Evolutionary conservation across 2,329 filamentous ascomycete species (phyloP).

Genomic region (Beauveria scarabaeidicola): DNA sequence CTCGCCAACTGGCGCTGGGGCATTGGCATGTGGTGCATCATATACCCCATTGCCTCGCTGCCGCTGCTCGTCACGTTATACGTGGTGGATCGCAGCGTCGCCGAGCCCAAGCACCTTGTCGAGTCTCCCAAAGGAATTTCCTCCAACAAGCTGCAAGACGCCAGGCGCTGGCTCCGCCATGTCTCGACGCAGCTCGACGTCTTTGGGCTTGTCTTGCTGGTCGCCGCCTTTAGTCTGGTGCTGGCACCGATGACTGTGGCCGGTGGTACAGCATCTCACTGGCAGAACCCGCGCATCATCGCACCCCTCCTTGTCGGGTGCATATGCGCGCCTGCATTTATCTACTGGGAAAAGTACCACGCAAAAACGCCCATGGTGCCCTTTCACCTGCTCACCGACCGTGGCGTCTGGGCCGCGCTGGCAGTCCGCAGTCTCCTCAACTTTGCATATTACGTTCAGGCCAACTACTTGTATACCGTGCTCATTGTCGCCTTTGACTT

Average conservation of each 20-base stretch:
- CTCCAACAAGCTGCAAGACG: background rate
- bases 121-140: background rate
- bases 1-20: conserved; percentile 52
- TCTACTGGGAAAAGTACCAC: conserved; percentile 44
- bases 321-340: conserved; percentile 37
- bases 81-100: conserved; percentile 22
- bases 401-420: conserved; percentile 53
- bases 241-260: conserved; percentile 47
- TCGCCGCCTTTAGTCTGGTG: conserved; percentile 37
- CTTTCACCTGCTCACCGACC: conserved; percentile 48
- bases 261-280: conserved; percentile 37
- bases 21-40: conserved; percentile 55
- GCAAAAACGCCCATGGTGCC: conserved; percentile 45
- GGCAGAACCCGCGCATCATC: conserved; percentile 42
- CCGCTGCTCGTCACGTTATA: conserved; percentile 41
- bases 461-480: conserved; percentile 51
- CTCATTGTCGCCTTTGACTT: conserved; percentile 51
- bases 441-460: conserved; percentile 49
- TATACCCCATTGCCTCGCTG: conserved; percentile 47
- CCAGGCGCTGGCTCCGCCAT: conserved; percentile 18
- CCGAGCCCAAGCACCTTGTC: background rate
- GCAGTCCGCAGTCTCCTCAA: conserved; percentile 43
- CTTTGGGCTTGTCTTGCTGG: conserved; percentile 38
- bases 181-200: conserved; percentile 50
- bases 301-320: conserved; percentile 43